A percentile compares a stretch with the other conserved stretches of the same genome.
These are phyloP conservation scores for Candida argentea DNA, from an alignment of 805 yeast genomes.

Conservation along the genomic window DNA sequence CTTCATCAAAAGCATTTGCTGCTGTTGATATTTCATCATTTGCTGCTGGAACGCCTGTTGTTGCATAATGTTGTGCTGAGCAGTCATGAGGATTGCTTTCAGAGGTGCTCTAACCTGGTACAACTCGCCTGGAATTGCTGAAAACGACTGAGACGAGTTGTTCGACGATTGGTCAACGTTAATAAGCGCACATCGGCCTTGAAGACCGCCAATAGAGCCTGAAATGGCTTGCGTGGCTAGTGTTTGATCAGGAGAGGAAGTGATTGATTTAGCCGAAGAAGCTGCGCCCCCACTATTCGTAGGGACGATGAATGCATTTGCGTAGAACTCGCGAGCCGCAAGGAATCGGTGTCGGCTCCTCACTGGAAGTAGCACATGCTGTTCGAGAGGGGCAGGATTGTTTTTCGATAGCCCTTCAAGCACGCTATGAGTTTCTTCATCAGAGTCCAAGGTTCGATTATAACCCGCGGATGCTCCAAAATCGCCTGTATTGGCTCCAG, in stretches of 20 bases:
- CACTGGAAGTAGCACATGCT: constrained; percentile 61
- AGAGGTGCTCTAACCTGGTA: constrained; percentile 38
- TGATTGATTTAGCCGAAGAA: constrained; percentile 1
- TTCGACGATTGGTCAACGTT: constrained; percentile 41
- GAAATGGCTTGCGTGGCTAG: constrained; percentile 38
- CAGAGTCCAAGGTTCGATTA: constrained; percentile 58
- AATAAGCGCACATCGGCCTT: constrained; percentile 70
- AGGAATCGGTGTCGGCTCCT: constrained; percentile 63
- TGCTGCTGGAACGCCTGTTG: constrained; percentile 37
- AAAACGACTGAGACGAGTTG: constrained; percentile 28
- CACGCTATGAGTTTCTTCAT: constrained; percentile 88
- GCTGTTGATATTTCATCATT: constrained; percentile 29
- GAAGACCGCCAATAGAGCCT: constrained; percentile 58
- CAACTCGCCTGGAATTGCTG: constrained; percentile 52
- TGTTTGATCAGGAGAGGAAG: constrained; percentile 23
- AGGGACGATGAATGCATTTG: constrained; percentile 67
- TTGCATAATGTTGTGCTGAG: constrained; percentile 32
- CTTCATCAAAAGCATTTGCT: constrained; percentile 19
- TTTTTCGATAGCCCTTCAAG: constrained; percentile 80
- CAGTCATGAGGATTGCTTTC: constrained; percentile 31
- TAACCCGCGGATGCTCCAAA: constrained; percentile 10
- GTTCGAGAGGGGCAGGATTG: constrained; percentile 74
- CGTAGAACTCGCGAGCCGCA: constrained; percentile 90
- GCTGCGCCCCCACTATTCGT: constrained; percentile 32
- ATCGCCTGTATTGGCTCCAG: constrained; percentile 10